Percentiles rank a stretch among this genome's conserved stretches.
phyloP scores from a whole-genome alignment of 768 basidiomycete genomes.

The Lenzites betulinus region DNA sequence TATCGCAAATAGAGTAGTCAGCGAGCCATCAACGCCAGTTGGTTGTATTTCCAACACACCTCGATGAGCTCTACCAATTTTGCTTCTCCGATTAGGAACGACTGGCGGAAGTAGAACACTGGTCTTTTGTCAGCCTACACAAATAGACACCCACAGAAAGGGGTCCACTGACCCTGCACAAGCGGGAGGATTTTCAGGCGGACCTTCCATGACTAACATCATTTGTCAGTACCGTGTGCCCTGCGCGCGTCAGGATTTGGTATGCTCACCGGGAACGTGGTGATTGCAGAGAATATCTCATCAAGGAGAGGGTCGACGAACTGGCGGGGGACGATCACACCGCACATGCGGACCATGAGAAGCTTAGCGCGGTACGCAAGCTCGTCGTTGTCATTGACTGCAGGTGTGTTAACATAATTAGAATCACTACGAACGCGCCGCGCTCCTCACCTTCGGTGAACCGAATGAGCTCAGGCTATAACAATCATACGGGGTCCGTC shows the following conservation, averaged over 20 bases:
- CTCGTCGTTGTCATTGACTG: conserved; percentile 76
- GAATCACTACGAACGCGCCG: background rate
- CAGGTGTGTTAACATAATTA: background rate
- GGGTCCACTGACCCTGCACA: conserved; percentile 66
- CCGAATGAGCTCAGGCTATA: conserved; percentile 70
- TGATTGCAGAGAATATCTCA: conserved; percentile 75
- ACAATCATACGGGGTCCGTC: too few relatives aligned
- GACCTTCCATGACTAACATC: conserved; percentile 77
- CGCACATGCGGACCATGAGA: conserved; percentile 82
- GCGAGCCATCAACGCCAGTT: too few relatives aligned
- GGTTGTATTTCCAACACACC: conserved; percentile 44
- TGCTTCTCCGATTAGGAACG: conserved; percentile 75
- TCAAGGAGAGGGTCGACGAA: conserved; percentile 71
- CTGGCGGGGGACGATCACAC: conserved; percentile 73
- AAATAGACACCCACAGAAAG: background rate
- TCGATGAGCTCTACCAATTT: conserved; percentile 82
- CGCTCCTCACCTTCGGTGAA: conserved; percentile 66
- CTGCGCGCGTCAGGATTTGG: background rate
- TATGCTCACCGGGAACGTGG: conserved; percentile 64
- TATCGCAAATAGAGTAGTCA: conserved; percentile 31
- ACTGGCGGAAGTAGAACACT: conserved; percentile 89
- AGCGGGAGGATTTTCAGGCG: conserved; percentile 85
- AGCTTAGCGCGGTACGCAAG: conserved; percentile 63
- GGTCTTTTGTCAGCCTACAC: background rate
- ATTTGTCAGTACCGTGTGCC: conserved; percentile 1